These are phyloP conservation scores for Suillus alpinus DNA, from an alignment of 768 basidiomycete genomes.

Conservation along the genomic window DNA sequence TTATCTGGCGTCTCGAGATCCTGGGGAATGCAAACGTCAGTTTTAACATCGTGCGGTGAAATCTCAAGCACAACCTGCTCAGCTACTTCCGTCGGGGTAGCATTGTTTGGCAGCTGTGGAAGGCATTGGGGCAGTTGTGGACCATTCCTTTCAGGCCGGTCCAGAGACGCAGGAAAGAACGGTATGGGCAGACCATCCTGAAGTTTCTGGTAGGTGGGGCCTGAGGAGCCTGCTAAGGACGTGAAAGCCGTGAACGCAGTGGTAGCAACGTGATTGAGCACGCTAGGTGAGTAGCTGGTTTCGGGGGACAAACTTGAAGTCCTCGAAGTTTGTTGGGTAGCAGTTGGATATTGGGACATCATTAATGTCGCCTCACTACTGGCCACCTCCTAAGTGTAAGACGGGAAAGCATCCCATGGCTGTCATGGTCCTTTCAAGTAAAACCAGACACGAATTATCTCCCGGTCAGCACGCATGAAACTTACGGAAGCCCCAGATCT, in stretches of 20 bases:
- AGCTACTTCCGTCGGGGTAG: slow-evolving; percentile 18
- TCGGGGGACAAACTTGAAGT: not conserved
- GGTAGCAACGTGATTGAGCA: not conserved
- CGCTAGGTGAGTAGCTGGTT: slow-evolving; percentile 6
- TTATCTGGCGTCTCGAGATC: slow-evolving; percentile 38
- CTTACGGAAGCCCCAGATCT: not conserved
- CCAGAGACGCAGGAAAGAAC: slow-evolving; percentile 18
- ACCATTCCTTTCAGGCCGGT: slow-evolving; percentile 19
- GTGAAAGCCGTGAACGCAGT: slow-evolving; percentile 11
- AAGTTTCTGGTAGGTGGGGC: not conserved
- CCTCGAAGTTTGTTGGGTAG: not conserved
- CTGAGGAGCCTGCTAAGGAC: slow-evolving; percentile 2
- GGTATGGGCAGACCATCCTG: slow-evolving; percentile 10
- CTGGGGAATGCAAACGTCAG: slow-evolving; percentile 9
- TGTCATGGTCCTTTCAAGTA: not conserved
- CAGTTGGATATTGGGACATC: not conserved
- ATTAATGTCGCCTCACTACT: too few relatives aligned
- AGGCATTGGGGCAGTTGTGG: slow-evolving; percentile 17
- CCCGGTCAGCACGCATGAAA: not conserved
- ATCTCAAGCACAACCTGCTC: slow-evolving; percentile 16
- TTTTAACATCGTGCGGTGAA: not conserved
- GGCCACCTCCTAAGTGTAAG: not conserved
- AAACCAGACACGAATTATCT: not conserved
- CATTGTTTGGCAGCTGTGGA: slow-evolving; percentile 23
- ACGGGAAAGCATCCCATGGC: not conserved